Base-by-base conservation (phyloP, 2,329 filamentous ascomycete species). In the Verruconis gallopava region DNA sequence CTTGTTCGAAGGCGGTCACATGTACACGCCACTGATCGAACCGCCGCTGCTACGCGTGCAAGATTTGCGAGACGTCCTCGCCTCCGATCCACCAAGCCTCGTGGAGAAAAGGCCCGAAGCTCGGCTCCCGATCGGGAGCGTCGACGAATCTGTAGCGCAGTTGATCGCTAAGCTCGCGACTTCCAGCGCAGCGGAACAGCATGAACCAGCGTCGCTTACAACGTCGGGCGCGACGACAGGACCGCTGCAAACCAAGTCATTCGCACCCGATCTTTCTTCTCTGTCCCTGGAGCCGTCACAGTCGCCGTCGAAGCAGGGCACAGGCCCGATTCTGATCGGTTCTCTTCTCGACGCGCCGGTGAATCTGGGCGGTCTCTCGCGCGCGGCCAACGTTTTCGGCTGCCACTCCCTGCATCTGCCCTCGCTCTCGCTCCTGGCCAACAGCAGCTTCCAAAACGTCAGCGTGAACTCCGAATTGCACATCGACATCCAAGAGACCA, bases 301-400 rank as follows among this genome's bases (percentile, higher is more conserved):
- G 19, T 47, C 55, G 36, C 50, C 51, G 4, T 13, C 45, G 14
- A 22, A 46, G 28, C 53, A 51, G 5, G 52, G 52, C 19, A 54
- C 54, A 17, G 54, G 58, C 19, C 56, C 71, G 38, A 58, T 70
- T 38, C 56, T 73, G 38, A 51, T 72, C 28, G 69, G 67, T 20
- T 71, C 68, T 15, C 55, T 71, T 1, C 65, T 71, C 38, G 62
- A 66, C 49, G 68, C 68, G 35, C 64, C 67, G 5, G 63, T 65
- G 41, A 71, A 71, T 43, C 56, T 71, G 5, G 67, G 67, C 41
- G 67, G 67, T 13, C 60, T 71, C 9, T 68, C 64, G 18, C 62
- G 69, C 28, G 64, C 67, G 38, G 60, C 62, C 4, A 69, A 73
- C 46, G 68, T 70, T 22, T 72, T 72, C 44, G 69, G 68, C 40